phyloP scores from a whole-genome alignment of 805 yeast species.

The Metschnikowia shivogae region DNA sequence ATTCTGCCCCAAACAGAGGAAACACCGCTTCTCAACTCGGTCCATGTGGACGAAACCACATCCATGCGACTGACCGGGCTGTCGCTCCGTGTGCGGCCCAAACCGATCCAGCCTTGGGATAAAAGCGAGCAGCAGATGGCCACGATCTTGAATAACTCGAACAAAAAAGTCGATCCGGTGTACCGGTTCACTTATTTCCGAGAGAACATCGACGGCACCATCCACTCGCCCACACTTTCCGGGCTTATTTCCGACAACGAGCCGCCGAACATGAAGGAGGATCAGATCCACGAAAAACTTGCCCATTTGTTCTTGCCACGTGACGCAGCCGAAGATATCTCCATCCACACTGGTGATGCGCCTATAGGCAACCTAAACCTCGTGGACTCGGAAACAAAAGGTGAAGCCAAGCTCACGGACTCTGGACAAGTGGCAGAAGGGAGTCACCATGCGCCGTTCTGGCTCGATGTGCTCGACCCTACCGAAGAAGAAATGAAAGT shows the following conservation, averaged over 20 bases:
- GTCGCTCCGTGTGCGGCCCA: slow-evolving; percentile 61
- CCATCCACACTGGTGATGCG: slow-evolving; percentile 1
- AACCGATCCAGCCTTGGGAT: slow-evolving; percentile 73
- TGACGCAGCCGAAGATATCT: slow-evolving; percentile 3
- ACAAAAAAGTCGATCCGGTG: slow-evolving; percentile 35
- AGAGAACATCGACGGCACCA: slow-evolving; percentile 82
- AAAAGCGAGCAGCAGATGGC: slow-evolving; percentile 27
- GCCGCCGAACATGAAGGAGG: slow-evolving; percentile 9
- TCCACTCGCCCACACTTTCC: slow-evolving; percentile 83
- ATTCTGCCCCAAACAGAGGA: slow-evolving; percentile 20
- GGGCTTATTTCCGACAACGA: slow-evolving; percentile 44
- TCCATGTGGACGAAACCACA: slow-evolving; percentile 31
- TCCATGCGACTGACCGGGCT: slow-evolving; percentile 38
- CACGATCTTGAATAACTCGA: slow-evolving; percentile 25
- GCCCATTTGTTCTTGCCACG: slow-evolving; percentile 7
- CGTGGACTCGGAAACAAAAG: not conserved
- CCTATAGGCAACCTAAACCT: not conserved
- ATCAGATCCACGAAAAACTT: slow-evolving; percentile 10
- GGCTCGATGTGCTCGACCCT: slow-evolving; percentile 92
- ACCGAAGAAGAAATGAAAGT: slow-evolving; percentile 97
- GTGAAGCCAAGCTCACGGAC: not conserved
- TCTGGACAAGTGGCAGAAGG: not conserved
- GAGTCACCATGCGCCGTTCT: slow-evolving; percentile 37
- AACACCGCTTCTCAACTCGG: slow-evolving; percentile 28
- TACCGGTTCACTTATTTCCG: slow-evolving; percentile 89